Base-by-base conservation (phyloP, 176 grass and related monocot genomes). In the Bothriochloa decipiens region DNA sequence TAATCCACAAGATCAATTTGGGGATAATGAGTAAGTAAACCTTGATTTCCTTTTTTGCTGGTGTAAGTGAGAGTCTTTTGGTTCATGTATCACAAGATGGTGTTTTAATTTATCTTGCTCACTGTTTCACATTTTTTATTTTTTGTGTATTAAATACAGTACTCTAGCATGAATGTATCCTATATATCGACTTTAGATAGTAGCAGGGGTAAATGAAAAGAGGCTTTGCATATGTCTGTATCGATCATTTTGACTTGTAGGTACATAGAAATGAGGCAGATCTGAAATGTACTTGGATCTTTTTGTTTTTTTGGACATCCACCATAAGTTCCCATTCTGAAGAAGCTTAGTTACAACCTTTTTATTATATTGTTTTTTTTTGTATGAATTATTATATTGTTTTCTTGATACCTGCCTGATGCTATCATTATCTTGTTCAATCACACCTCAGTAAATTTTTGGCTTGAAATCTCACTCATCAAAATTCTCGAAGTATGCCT, bases 41-140 rank as follows among this genome's bases (percentile, higher is more conserved):
- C 63, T 84, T 64, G 89, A 39, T 81, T 80, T 91, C 18, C 8
- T 61, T 53, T 83, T 84, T 87, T 76, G 70, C 62, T 55, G 84
- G 63, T 91, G 89, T 75, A 80, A 84, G n/a, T 36, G 65, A 68
- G 81, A 81, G 80, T 84, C 81, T n/a, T 41, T 67, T 57, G 70
- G 29, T 80, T 80, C 70, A 80, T 91, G 89, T 87, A 87, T 91
- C 64, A 80, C 77, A 87, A 76, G 52, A 75, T 87, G 84, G 80
- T 84, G 70, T 83, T 87, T 87, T 84, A 65, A 81, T 91, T 87
- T 87, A 87, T 63, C 50, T 70, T 80, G 81, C 43, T 55, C 72
- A 68, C 22, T 76, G 69, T 76, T 75, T 74, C 26, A 60, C 72
- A 55, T 14, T 80, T 89, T 80, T 74, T 66, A 42, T 25, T 91